These are phyloP conservation scores for Spergularia bocconei DNA, from an alignment of 148 eudicot genomes.

Conservation along the genomic window DNA sequence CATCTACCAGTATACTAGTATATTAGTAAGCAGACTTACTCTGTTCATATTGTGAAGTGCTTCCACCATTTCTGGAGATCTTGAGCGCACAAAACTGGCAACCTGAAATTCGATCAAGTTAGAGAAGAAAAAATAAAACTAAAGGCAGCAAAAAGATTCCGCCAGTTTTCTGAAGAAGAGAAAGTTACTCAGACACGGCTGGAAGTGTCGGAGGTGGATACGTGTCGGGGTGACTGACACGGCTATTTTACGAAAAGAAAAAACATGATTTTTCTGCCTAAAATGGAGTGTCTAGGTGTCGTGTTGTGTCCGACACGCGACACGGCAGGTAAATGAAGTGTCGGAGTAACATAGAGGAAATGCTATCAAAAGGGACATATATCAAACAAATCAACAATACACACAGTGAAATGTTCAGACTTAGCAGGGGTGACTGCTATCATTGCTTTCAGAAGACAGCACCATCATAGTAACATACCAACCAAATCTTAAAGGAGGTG, in stretches of 20 bases:
- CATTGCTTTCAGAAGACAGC: neutral
- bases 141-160: neutral
- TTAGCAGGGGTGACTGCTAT: neutral
- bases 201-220: no score
- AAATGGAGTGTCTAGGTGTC: no score
- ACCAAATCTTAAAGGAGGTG: neutral
- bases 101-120: conserved; percentile 37
- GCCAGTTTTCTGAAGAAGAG: neutral
- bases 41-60: conserved; percentile 60
- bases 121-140: neutral
- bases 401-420: neutral
- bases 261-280: no score
- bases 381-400: neutral
- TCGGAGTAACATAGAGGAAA: neutral
- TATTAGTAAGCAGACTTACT: conserved; percentile 33
- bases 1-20: no score
- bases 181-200: neutral
- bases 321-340: no score
- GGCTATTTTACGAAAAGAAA: no score
- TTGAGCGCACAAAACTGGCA: conserved; percentile 38
- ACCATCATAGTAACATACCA: neutral
- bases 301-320: no score
- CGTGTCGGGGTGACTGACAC: no score
- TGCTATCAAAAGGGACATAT: neutral
- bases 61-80: conserved; percentile 63